Conservation (phyloP, 179 eudicot genomes). For the Drosera spatulata region DNA sequence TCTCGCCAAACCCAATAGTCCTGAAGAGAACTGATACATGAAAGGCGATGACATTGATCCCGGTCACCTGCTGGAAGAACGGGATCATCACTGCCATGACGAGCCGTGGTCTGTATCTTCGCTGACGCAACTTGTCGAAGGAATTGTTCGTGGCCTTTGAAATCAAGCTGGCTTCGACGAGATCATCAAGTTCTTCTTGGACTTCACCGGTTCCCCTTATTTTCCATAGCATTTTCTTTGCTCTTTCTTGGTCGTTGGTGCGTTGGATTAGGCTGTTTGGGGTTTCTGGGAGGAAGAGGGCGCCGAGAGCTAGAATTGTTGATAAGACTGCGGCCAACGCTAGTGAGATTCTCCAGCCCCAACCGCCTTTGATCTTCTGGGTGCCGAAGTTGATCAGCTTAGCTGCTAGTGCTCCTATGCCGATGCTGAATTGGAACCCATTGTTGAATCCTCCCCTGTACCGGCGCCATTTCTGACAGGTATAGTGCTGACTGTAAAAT, state of each 20-base stretch:
- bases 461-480: slow-evolving; percentile 29
- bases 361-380: slow-evolving; percentile 23
- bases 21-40: slow-evolving; percentile 28
- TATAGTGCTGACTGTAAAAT: slow-evolving; percentile 20
- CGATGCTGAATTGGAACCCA: slow-evolving; percentile 19
- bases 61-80: slow-evolving; percentile 23
- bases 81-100: slow-evolving; percentile 23
- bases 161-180: slow-evolving; percentile 9
- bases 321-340: slow-evolving; percentile 18
- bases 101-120: slow-evolving; percentile 22
- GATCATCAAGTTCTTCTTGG: slow-evolving; percentile 17
- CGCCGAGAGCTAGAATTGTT: slow-evolving; percentile 14
- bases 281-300: slow-evolving; percentile 24
- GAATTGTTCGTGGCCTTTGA: slow-evolving; percentile 5
- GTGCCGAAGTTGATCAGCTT: slow-evolving; percentile 25
- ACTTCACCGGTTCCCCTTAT: slow-evolving; percentile 20
- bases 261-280: slow-evolving; percentile 24
- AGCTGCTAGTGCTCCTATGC: slow-evolving; percentile 20
- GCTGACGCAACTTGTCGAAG: background rate
- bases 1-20: slow-evolving; percentile 27
- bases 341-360: slow-evolving; percentile 32
- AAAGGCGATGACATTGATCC: slow-evolving; percentile 23
- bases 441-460: slow-evolving; percentile 34
- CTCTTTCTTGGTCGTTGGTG: slow-evolving; percentile 6
- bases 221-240: slow-evolving; percentile 11